Percentiles rank a stretch among this genome's conserved stretches.
Conservation (phyloP, 257 asterid genomes). For the Solanum dulcamara region DNA sequence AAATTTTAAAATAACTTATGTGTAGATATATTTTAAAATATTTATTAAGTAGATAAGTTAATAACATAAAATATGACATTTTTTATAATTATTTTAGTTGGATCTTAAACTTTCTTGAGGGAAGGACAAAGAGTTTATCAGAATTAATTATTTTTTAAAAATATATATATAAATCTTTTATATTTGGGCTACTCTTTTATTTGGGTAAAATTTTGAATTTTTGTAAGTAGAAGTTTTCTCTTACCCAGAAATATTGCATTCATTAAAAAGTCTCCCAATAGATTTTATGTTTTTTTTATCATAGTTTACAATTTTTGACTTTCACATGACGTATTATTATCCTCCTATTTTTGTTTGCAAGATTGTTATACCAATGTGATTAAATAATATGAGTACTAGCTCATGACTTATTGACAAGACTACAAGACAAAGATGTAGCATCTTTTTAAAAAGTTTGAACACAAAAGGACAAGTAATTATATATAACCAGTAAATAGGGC, state of each 20-base stretch:
- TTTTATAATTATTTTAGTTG: too few relatives aligned
- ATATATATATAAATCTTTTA: too few relatives aligned
- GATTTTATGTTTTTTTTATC: background rate
- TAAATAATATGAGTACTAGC: background rate
- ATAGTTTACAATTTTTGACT: too few relatives aligned
- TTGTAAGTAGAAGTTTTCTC: background rate
- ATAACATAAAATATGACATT: too few relatives aligned
- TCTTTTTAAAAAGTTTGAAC: background rate
- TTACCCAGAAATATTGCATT: background rate
- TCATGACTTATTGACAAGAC: background rate
- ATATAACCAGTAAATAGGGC: conserved; percentile 9
- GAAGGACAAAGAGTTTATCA: background rate
- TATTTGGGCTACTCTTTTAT: background rate
- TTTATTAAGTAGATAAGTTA: too few relatives aligned
- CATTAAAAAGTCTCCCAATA: background rate
- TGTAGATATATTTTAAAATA: too few relatives aligned
- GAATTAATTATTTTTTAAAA: too few relatives aligned
- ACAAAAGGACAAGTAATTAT: background rate
- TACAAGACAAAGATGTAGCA: background rate
- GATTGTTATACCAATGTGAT: background rate
- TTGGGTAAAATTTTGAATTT: too few relatives aligned
- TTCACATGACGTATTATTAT: too few relatives aligned
- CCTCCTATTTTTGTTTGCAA: background rate
- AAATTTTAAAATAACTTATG: background rate
- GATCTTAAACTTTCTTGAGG: background rate